Evolutionary conservation across 106 monocot genomes (phyloP), one percentile per base, ranked within the genome.

Genomic region (Vanilla planifolia): DNA sequence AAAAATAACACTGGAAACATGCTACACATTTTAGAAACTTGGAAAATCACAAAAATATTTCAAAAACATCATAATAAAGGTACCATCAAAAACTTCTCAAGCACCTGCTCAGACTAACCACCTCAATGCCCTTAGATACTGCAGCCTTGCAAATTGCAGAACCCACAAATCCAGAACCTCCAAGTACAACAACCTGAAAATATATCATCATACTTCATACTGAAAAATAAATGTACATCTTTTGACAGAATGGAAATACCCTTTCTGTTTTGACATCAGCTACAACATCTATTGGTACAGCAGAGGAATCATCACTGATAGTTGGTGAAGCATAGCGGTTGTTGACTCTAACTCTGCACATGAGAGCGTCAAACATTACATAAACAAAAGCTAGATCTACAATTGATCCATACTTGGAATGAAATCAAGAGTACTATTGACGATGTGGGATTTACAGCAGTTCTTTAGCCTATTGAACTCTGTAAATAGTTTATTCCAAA

Each of bases 111-210:
- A 91, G 23, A 53, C 90, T 96, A 60, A 87, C 90, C 47, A 87
- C 90, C 66, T 96, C 86, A n/a, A 96, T 91, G 61, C 90, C 96
- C 68, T 81, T 96, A 26, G 83, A 87, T 36, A 85, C 77, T 66
- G 90, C 96, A 67, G 96, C 90, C 74, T 96, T 96, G 74, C 96
- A 96, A 60, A 96, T 96, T 28, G 96, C 83, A 63, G 84, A 74
- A 52, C 96, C 96, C 66, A 96, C 96, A 72, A 90, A 96, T 45
- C 95, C 95, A 62, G 68, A 87, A 44, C 90, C 96, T 52, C 95
- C 95, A 60, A 96, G 75, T 28, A 96, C 90, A 63, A 96, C 87
- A 79, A 96, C 72, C 96, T 96, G 47, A 23, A 53, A 45, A 46
- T 21, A 3, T 20, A 35, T 35, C 1, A 23, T 19, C 24, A 47